Conservation (phyloP, 768 basidiomycete species). For the Podaxis carcinomalis region DNA sequence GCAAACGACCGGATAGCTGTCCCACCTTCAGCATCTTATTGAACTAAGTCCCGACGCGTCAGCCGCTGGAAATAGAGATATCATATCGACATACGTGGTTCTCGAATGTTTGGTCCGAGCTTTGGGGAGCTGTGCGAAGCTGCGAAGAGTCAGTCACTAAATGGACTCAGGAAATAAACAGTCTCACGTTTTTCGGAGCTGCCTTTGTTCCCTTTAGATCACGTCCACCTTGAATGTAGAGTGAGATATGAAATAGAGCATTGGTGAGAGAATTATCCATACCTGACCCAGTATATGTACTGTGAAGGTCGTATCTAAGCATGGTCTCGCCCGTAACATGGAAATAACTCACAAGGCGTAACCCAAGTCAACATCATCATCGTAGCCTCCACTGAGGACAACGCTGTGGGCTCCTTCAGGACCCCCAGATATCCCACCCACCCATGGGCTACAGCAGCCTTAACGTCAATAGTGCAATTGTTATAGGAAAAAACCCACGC, state of each 20-base stretch:
- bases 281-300: constrained; percentile 82
- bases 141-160: constrained; percentile 22
- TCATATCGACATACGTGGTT: constrained; percentile 34
- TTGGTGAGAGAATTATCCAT: constrained; percentile 6
- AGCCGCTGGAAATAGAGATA: not conserved
- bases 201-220: constrained; percentile 82
- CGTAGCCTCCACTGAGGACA: constrained; percentile 85
- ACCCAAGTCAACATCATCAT: constrained; percentile 79
- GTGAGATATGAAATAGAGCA: not conserved
- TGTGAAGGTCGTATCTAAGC: constrained; percentile 21
- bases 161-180: not conserved
- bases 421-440: constrained; percentile 73
- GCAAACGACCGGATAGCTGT: not conserved
- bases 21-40: constrained; percentile 67
- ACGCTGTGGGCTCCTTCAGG: constrained; percentile 76
- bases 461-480: not conserved
- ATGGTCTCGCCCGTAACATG: not conserved
- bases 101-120: constrained; percentile 78
- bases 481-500: constrained; percentile 50
- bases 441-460: constrained; percentile 56
- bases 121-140: constrained; percentile 89
- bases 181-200: constrained; percentile 76
- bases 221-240: constrained; percentile 59
- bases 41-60: constrained; percentile 27
- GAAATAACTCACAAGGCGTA: constrained; percentile 67